These are phyloP conservation scores for Mycena amicta DNA, from an alignment of 768 basidiomycete species.

Conservation along the genomic window DNA sequence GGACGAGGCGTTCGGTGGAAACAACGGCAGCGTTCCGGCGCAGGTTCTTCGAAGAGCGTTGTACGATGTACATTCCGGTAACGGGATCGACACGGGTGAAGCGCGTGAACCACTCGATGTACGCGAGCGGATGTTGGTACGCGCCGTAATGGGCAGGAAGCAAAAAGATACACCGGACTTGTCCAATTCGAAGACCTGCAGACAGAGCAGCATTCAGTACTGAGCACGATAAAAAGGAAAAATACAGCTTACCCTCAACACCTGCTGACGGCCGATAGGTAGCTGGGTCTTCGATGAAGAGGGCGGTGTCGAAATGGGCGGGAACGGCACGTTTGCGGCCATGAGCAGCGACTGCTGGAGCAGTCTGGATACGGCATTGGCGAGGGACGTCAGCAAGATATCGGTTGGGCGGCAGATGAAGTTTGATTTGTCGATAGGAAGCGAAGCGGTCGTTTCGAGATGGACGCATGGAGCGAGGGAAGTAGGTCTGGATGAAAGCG, in stretches of 20 bases:
- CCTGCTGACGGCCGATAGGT: slow-evolving; percentile 2
- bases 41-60: slow-evolving; percentile 19
- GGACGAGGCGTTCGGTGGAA: slow-evolving; percentile 11
- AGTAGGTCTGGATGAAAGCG: too few relatives aligned
- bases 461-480: too few relatives aligned
- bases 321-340: neutral
- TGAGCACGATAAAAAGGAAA: neutral
- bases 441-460: too few relatives aligned
- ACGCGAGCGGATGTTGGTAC: slow-evolving; percentile 21
- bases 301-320: slow-evolving; percentile 15
- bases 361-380: neutral
- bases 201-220: neutral
- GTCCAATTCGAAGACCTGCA: slow-evolving; percentile 26
- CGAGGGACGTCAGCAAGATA: neutral
- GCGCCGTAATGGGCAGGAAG: slow-evolving; percentile 18
- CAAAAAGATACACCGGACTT: slow-evolving; percentile 24
- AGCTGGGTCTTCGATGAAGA: slow-evolving; percentile 10
- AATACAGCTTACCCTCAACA: neutral
- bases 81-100: slow-evolving; percentile 16
- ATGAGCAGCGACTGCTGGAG: neutral
- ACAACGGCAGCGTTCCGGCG: slow-evolving; percentile 23
- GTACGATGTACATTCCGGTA: slow-evolving; percentile 24
- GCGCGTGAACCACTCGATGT: slow-evolving; percentile 32
- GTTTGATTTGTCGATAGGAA: too few relatives aligned
- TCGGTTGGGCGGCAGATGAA: too few relatives aligned